Base-by-base conservation (phyloP, 495 filamentous ascomycete genomes). In the Daldinia bambusicola region DNA sequence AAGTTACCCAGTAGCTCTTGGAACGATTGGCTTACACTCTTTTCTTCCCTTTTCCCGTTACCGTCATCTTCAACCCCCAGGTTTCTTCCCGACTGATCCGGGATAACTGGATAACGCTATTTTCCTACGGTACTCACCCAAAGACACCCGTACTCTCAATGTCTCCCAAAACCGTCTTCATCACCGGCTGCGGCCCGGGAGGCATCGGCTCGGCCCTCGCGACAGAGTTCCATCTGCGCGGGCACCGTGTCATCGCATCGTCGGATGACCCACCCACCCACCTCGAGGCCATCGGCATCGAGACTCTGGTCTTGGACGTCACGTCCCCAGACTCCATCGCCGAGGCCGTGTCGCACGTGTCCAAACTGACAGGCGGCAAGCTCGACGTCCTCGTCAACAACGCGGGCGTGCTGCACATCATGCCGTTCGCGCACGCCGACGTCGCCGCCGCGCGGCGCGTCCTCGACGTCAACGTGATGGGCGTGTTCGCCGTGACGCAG, bases 371-470 rank as follows among this genome's bases (percentile, higher is more conserved):
- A 0, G 77, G 69, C 22, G 78, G 77, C 14, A 75, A 62, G 13
- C 78, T 90, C 6, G 82, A 87, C 55, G 76, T 85, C 34, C 79
- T 89, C 1, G 77, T 89, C 45, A 89, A 89, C 72, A 89, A 89
- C 69, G 85, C 87, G 55, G 87, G 84, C 8, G 53, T 71, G 14
- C 69, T 75, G 55, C 80, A 80, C 41, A 66, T 67, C 57, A 81
- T 83, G 74, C 84, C 80, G 20, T 73, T 86, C 40, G 58, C 83
- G 1, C 87, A 91, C 72, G 75, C 81, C 5, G 76, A 82, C 36
- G 50, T 88, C 2, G 79, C 77, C 2, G 78, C 69, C 1, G 83
- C 79, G 0, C 81, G 81, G 59, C 70, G 72, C 1, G 64, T 89
- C 0, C 87, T 86, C 68, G 84, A 89, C 14, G 75, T 83, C 36